Percentiles rank a stretch among this genome's conserved stretches.
Evolutionary conservation across 2,329 filamentous ascomycete genomes (phyloP).

Genomic region (Botryosphaeria dothidea): DNA sequence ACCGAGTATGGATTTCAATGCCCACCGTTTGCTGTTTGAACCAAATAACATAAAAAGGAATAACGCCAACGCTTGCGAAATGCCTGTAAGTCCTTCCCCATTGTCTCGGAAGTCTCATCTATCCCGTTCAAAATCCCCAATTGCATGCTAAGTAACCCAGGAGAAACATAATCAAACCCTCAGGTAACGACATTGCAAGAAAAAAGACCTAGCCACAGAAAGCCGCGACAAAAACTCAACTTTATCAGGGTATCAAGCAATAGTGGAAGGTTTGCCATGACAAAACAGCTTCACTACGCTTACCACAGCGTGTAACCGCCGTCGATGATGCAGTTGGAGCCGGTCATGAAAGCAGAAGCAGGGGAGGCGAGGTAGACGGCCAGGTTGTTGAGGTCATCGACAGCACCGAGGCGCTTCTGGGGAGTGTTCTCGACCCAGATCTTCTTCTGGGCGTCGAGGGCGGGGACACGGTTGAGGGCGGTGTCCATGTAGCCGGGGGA

Average conservation of each 20-base stretch:
- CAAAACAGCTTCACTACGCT: neutral
- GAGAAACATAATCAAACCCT: neutral
- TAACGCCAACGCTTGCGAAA: constrained; percentile 15
- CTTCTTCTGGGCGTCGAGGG: constrained; percentile 78
- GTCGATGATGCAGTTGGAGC: constrained; percentile 67
- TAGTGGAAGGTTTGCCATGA: neutral
- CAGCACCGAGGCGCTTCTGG: constrained; percentile 69
- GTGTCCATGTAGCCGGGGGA: constrained; percentile 88
- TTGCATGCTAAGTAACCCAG: neutral
- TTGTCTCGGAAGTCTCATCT: neutral
- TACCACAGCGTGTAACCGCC: constrained; percentile 45
- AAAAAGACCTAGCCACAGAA: neutral
- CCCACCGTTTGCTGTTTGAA: neutral
- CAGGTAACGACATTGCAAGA: neutral
- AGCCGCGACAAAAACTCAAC: neutral
- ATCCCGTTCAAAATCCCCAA: neutral
- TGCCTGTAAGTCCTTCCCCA: neutral
- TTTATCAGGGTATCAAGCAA: constrained; percentile 5
- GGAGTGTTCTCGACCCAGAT: constrained; percentile 76
- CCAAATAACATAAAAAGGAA: neutral
- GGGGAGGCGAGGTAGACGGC: constrained; percentile 76
- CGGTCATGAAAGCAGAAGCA: constrained; percentile 75
- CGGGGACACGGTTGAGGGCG: constrained; percentile 74
- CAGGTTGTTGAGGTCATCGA: constrained; percentile 76
- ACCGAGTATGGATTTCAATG: constrained; percentile 1